Percentiles rank a stretch among this genome's conserved stretches.
Conservation (phyloP, 2,329 filamentous ascomycete genomes). For the Aspergillus flavus region DNA sequence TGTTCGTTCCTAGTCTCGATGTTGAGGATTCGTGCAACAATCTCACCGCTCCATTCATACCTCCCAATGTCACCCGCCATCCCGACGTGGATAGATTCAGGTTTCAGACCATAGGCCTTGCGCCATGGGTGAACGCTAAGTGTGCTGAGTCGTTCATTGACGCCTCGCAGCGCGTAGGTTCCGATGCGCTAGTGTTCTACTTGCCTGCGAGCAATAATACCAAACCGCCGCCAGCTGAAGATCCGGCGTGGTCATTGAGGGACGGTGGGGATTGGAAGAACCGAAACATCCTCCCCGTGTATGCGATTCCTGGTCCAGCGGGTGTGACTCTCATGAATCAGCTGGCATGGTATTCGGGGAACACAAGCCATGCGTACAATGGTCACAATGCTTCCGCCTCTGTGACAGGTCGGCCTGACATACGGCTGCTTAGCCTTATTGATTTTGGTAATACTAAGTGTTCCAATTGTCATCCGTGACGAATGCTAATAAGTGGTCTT, state of each 20-base stretch:
- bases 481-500: not conserved
- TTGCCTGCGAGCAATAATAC: conserved; percentile 49
- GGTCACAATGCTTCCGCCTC: conserved; percentile 33
- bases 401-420: conserved; percentile 10
- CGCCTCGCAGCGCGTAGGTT: conserved; percentile 61
- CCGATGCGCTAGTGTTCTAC: conserved; percentile 63
- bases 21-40: conserved; percentile 63
- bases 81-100: conserved; percentile 66
- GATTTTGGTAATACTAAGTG: conserved; percentile 41
- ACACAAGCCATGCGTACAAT: conserved; percentile 54
- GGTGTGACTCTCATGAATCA: conserved; percentile 71
- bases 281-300: conserved; percentile 75
- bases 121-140: conserved; percentile 76
- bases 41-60: conserved; percentile 67
- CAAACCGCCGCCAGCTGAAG: conserved; percentile 67
- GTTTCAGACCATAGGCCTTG: conserved; percentile 77
- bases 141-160: conserved; percentile 76
- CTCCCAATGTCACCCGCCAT: conserved; percentile 72
- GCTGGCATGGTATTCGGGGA: conserved; percentile 76
- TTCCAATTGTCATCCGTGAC: not conserved
- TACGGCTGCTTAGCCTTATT: conserved; percentile 55
- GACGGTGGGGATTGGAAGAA: conserved; percentile 72
- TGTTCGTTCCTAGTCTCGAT: conserved; percentile 78
- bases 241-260: conserved; percentile 69
- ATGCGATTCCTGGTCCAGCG: conserved; percentile 71